These are phyloP conservation scores for Penicillium herquei DNA, from an alignment of 495 filamentous ascomycete genomes.

Conservation along the genomic window DNA sequence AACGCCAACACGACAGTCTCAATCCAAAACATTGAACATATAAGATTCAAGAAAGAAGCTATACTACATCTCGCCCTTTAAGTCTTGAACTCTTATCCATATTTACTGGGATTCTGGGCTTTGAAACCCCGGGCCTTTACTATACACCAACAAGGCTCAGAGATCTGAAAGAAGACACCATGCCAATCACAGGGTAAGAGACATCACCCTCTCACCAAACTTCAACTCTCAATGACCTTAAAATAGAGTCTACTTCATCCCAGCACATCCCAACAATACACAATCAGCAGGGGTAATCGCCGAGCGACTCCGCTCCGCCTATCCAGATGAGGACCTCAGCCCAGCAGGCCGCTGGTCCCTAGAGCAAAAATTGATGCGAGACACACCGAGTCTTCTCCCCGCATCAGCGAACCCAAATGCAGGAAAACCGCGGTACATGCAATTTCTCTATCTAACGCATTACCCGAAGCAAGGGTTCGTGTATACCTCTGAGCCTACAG, in stretches of 20 bases:
- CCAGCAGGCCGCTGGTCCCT: constrained; percentile 42
- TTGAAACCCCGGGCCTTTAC: too few relatives aligned
- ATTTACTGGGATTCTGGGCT: too few relatives aligned
- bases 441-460: constrained; percentile 44
- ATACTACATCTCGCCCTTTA: too few relatives aligned
- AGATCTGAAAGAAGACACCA: background rate
- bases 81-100: too few relatives aligned
- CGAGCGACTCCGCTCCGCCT: constrained; percentile 40
- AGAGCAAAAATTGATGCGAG: constrained; percentile 47
- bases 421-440: constrained; percentile 42
- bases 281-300: constrained; percentile 33
- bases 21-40: background rate
- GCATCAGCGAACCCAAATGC: constrained; percentile 15
- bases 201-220: background rate
- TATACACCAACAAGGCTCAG: too few relatives aligned
- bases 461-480: constrained; percentile 44
- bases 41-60: too few relatives aligned
- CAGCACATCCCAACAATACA: constrained; percentile 43
- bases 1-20: background rate
- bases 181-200: constrained; percentile 5
- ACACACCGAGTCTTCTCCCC: constrained; percentile 45
- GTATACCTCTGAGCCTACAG: constrained; percentile 38
- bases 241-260: constrained; percentile 46
- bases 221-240: background rate
- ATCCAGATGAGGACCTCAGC: constrained; percentile 36